phyloP scores from a whole-genome alignment of 805 yeast species.

The Wickerhamomyces alni region DNA sequence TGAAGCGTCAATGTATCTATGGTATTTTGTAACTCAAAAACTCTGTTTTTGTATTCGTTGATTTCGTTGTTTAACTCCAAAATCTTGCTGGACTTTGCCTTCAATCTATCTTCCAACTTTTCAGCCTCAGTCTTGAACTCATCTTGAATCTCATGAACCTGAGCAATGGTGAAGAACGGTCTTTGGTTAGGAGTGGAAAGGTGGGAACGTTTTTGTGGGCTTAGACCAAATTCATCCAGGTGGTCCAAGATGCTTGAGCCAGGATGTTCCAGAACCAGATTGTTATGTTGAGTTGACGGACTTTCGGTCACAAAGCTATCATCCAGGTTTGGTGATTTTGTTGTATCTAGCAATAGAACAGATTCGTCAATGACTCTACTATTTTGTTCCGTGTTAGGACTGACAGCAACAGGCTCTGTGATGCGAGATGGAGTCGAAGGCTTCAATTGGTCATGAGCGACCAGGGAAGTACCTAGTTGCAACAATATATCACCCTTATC shows the following conservation, averaged over 20 bases:
- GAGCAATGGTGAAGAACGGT: conserved; percentile 23
- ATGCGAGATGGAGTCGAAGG: conserved; percentile 23
- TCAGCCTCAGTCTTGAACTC: conserved; percentile 19
- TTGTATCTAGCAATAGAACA: conserved; percentile 11
- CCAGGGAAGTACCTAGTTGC: not conserved
- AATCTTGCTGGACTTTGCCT: conserved; percentile 11
- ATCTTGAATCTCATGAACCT: conserved; percentile 23
- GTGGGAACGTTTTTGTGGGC: conserved; percentile 5
- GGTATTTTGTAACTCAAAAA: conserved; percentile 16
- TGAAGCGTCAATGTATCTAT: conserved; percentile 11
- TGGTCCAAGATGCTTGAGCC: conserved; percentile 6
- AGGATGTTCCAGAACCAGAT: conserved; percentile 3
- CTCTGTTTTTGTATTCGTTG: conserved; percentile 9
- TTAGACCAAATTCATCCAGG: conserved; percentile 4
- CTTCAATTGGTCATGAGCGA: not conserved
- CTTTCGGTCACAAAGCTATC: conserved; percentile 14
- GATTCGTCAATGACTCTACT: conserved; percentile 18
- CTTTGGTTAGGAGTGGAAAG: conserved; percentile 17
- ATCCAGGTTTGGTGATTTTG: conserved; percentile 17
- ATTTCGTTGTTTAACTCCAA: conserved; percentile 14
- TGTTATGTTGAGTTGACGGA: conserved; percentile 12
- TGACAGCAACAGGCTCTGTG: conserved; percentile 26
- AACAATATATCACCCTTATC: not conserved
- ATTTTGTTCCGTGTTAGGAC: conserved; percentile 26
- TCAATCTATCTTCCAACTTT: conserved; percentile 16